phyloP scores from a whole-genome alignment of 2,329 filamentous ascomycete genomes.

The Trichophyton rubrum region DNA sequence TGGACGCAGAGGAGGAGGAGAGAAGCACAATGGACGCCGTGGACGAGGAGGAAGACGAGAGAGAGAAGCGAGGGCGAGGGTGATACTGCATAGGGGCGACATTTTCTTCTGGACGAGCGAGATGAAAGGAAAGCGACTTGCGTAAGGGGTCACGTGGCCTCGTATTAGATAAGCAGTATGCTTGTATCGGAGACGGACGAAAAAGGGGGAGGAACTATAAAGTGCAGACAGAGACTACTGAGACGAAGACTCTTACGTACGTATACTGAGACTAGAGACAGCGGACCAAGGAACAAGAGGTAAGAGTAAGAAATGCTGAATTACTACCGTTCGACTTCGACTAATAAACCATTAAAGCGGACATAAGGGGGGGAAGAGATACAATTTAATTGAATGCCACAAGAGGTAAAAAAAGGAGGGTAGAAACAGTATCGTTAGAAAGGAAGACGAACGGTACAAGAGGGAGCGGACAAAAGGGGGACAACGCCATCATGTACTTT shows the following conservation, averaged over 20 bases:
- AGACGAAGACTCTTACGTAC: neutral
- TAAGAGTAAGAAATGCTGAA: neutral
- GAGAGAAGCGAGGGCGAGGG: neutral
- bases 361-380: neutral
- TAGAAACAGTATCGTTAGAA: neutral
- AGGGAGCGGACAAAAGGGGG: no score
- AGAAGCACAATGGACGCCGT: no score
- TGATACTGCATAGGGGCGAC: neutral
- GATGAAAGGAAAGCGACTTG: neutral
- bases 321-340: constrained; percentile 1
- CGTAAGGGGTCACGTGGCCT: neutral
- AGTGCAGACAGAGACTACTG: neutral
- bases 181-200: neutral
- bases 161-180: neutral
- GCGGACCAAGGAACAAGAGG: no score
- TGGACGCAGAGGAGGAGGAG: no score
- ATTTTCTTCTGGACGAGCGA: neutral
- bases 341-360: constrained; percentile 1
- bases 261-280: no score
- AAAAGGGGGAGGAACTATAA: neutral
- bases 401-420: neutral
- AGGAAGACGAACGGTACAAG: neutral
- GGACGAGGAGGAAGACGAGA: no score
- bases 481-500: constrained; percentile 3
- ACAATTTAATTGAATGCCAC: constrained; percentile 3